phyloP scores from a whole-genome alignment of 805 yeast genomes.

The Wickerhamiella domercqiae region DNA sequence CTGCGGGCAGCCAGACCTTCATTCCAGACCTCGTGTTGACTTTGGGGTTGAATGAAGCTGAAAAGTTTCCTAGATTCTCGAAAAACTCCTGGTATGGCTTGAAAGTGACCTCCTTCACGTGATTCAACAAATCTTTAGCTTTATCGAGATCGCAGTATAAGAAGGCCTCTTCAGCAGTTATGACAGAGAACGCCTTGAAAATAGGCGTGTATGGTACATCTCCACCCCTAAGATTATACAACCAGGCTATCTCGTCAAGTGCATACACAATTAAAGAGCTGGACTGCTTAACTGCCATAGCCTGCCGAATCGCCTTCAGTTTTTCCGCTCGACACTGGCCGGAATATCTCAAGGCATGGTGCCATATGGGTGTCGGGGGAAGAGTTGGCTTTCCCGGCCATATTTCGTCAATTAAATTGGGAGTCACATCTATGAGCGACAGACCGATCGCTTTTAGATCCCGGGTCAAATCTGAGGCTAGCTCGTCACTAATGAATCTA shows the following conservation, averaged over 20 bases:
- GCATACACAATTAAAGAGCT: constrained; percentile 44
- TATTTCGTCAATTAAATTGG: constrained; percentile 57
- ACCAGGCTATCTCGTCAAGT: constrained; percentile 84
- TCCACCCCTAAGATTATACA: constrained; percentile 66
- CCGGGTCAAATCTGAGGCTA: constrained; percentile 22
- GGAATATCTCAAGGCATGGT: constrained; percentile 37
- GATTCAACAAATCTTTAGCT: constrained; percentile 20
- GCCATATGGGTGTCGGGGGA: constrained; percentile 34
- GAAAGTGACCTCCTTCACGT: constrained; percentile 34
- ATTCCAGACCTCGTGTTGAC: background rate
- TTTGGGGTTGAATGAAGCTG: background rate
- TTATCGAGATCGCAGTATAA: constrained; percentile 41
- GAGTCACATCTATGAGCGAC: constrained; percentile 34
- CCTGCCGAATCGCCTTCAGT: constrained; percentile 28
- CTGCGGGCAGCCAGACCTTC: constrained; percentile 37
- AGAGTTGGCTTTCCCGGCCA: constrained; percentile 64
- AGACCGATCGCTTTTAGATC: constrained; percentile 22
- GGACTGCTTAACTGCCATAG: constrained; percentile 17
- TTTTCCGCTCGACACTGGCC: constrained; percentile 55
- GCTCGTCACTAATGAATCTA: constrained; percentile 33
- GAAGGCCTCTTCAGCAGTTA: constrained; percentile 27
- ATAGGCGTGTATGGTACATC: constrained; percentile 82
- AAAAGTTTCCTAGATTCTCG: constrained; percentile 29
- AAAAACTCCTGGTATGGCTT: constrained; percentile 45
- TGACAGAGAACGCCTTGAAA: constrained; percentile 53